Evolutionary conservation across 768 basidiomycete species (phyloP), one percentile per base, ranked within the genome.

Genomic region (Piloderma croceum): DNA sequence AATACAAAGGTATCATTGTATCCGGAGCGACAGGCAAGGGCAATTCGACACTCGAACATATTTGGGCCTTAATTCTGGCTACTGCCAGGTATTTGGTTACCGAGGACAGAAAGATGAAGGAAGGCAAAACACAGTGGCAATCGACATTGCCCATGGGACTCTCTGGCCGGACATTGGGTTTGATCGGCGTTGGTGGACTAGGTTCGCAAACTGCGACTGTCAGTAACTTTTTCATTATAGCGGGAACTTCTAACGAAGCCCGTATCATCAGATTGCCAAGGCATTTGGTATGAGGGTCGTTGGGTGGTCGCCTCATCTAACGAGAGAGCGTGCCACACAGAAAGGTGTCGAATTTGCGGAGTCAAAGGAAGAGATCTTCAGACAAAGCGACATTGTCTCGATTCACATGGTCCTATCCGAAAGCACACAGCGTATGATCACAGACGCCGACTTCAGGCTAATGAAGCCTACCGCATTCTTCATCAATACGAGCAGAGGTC

Each of bases 401-500:
- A 52, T 84, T 6, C 81, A 83, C 34, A 57, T 83, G 34, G 74
- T 82, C 7, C 63, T 76, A 21, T 73, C 77, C 0, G 67, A 70
- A 2, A 53, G 63, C 18, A 80, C 80, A 0, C 59, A 58, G 3
- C 68, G 71, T 15, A 61, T 83, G 21, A 60, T 83, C 35, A 66
- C 62, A 3, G 63, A 59, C 5, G 45, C 58, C 5, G 76, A 81
- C 39, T 58, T 83, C 13, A 62, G 54, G 1, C 48, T 62, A n/a
- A 69, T 87, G 72, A 80, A 80, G 51, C 60, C 69, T 0, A 66
- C 73, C 3, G 70, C 79, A 1, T 68, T 78, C 50, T 63, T 84
- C 40, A 70, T 84, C 52, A 87, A 84, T 51, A 81, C 82, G 1
- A 76, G 76, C 3, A 59, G 82, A 39, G 83, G 83, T 0, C 79